Conservation (phyloP, 2,329 filamentous ascomycete species). For the Sporothrix dimorphospora region DNA sequence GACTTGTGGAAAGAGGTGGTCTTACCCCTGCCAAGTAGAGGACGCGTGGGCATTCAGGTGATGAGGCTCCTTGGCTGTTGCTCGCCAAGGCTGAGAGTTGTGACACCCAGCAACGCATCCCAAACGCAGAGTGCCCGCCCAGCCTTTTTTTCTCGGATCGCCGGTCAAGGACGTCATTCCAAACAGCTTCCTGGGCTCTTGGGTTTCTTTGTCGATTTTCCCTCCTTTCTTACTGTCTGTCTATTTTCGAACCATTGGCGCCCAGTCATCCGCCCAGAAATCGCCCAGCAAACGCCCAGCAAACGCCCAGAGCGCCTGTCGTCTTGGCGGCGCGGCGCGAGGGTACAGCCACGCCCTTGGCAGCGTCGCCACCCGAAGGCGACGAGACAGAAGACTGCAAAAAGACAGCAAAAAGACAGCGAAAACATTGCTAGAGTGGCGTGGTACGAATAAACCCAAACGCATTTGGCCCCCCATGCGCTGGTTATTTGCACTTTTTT, state of each 20-base stretch:
- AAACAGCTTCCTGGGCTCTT: background rate
- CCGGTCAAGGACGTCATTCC: slow-evolving; percentile 13
- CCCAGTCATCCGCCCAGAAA: slow-evolving; percentile 5
- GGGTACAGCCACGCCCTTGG: slow-evolving; percentile 20
- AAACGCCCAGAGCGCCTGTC: slow-evolving; percentile 19
- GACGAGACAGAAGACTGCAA: background rate
- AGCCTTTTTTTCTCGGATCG: background rate
- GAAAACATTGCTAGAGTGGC: background rate
- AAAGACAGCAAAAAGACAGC: background rate
- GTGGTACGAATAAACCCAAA: background rate
- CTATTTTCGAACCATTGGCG: slow-evolving; percentile 21
- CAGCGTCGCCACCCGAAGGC: slow-evolving; percentile 5
- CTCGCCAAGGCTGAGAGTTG: slow-evolving; percentile 8
- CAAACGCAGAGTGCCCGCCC: slow-evolving; percentile 6
- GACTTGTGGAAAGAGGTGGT: background rate
- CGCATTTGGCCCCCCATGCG: background rate
- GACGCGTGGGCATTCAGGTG: slow-evolving; percentile 12
- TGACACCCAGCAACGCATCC: background rate
- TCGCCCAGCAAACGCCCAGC: slow-evolving; percentile 7
- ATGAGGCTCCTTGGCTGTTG: background rate
- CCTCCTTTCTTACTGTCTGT: background rate
- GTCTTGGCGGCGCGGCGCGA: slow-evolving; percentile 17
- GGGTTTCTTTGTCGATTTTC: background rate
- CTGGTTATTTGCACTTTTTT: background rate
- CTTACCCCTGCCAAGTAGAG: slow-evolving; percentile 19